Percentiles rank a stretch among this genome's conserved stretches.
phyloP scores from a whole-genome alignment of 1,139 yeast species.

The Candida glucosophila region DNA sequence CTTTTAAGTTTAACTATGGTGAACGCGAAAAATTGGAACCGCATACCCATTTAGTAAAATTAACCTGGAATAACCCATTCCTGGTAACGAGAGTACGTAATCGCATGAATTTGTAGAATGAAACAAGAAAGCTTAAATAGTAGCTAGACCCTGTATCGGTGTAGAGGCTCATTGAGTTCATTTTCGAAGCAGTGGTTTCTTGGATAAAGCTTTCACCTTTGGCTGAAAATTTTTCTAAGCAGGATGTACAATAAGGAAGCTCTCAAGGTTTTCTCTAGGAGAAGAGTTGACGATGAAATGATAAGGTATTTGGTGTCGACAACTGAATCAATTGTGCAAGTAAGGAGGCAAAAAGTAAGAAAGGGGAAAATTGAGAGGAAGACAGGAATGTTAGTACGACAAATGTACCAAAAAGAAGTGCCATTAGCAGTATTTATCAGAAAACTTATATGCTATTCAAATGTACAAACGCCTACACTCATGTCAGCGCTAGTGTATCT shows the following conservation, averaged over 20 bases:
- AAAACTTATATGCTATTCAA: conserved; percentile 65
- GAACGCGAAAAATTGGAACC: too few species aligned
- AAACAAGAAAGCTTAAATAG: too few species aligned
- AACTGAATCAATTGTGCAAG: conserved; percentile 69
- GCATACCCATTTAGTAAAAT: too few species aligned
- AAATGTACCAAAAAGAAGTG: conserved; percentile 14
- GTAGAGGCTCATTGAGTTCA: too few species aligned
- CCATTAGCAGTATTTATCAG: conserved; percentile 57
- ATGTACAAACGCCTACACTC: conserved; percentile 90
- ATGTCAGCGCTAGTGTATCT: conserved; percentile 87
- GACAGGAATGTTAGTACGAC: conserved; percentile 14
- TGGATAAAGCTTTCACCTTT: too few species aligned
- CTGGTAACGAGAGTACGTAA: too few species aligned
- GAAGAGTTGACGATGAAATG: conserved; percentile 75
- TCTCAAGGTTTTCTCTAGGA: conserved; percentile 62
- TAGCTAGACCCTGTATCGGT: too few species aligned
- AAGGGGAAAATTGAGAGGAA: conserved; percentile 10
- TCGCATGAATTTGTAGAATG: too few species aligned
- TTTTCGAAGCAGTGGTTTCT: too few species aligned
- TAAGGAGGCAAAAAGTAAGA: conserved; percentile 22
- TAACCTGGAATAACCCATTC: too few species aligned
- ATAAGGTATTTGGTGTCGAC: conserved; percentile 71
- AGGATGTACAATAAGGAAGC: conserved; percentile 49
- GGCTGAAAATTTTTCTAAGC: too few species aligned
- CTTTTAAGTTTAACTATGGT: too few species aligned